Evolutionary conservation across 73 alveolate species (phyloP), one percentile per base, ranked within the genome.

Genomic region (Durusdinium trenchii): DNA sequence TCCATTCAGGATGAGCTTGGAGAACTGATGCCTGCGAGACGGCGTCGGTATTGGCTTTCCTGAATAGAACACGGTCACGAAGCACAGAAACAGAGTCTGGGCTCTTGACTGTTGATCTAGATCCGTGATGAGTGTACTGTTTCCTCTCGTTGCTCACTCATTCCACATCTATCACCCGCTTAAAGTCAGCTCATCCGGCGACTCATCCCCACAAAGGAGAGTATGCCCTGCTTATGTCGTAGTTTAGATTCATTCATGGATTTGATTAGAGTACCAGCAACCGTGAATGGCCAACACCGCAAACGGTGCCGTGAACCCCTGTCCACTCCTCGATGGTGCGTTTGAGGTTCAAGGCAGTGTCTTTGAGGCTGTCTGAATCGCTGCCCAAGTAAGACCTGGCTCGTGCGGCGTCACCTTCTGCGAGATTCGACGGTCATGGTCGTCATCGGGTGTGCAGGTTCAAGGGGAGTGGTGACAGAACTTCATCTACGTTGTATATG

Each of bases 1-100:
- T 85, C 96, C 96, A 89, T 3, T 89, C 96, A 46, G 96, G 96
- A 69, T 89, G 96, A 1, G 96, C 96, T 32, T 69, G 84, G 26
- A 89, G 96, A 43, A 89, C 96, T 6, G 96, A 84, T 35, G 85
- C 76, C 96, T 87, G 75, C n/a, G 51, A 57, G 12, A 23, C n/a
- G n/a, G n/a, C n/a, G n/a, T n/a, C n/a, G n/a, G n/a, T n/a, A n/a
- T n/a, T n/a, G n/a, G n/a, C n/a, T n/a, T n/a, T n/a, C n/a, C n/a
- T n/a, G n/a, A n/a, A n/a, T n/a, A n/a, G n/a, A n/a, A n/a, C n/a
- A n/a, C n/a, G n/a, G n/a, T n/a, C n/a, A n/a, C n/a, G n/a, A n/a
- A n/a, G n/a, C n/a, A n/a, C n/a, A n/a, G n/a, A n/a, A n/a, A n/a
- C n/a, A n/a, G n/a, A n/a, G n/a, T n/a, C n/a, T n/a, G n/a, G n/a